phyloP scores from a whole-genome alignment of 768 basidiomycete genomes.

The Phlegmacium glaucopus region DNA sequence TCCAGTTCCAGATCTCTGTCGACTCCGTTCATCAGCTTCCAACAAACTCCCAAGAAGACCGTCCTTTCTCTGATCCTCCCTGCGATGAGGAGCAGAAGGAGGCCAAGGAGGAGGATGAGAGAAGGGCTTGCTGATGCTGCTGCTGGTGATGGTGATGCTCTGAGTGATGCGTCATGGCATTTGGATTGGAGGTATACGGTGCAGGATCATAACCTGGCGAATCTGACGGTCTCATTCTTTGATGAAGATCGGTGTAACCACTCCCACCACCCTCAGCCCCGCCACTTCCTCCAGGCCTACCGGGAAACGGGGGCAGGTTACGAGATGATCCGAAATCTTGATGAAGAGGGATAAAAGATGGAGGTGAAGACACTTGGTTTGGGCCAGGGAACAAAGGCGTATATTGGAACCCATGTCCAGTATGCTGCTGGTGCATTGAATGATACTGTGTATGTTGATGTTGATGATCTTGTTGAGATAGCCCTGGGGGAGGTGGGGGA shows the following conservation, averaged over 20 bases:
- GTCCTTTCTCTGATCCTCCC: neutral
- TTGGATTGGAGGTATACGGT: neutral
- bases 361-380: slow-evolving; percentile 8
- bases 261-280: neutral
- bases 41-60: neutral
- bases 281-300: neutral
- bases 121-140: neutral
- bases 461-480: neutral
- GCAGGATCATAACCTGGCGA: neutral
- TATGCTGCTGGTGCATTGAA: neutral
- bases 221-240: neutral
- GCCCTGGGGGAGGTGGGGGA: slow-evolving; percentile 1
- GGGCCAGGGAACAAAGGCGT: slow-evolving; percentile 13
- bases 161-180: neutral
- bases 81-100: neutral
- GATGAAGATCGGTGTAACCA: neutral
- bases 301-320: neutral
- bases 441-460: neutral
- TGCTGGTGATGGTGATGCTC: no score
- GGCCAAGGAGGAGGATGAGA: neutral
- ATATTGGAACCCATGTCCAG: slow-evolving; percentile 5
- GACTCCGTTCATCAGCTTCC: neutral
- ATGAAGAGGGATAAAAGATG: slow-evolving; percentile 13
- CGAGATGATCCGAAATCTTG: neutral
- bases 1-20: neutral